These are phyloP conservation scores for Cucumis variabilis DNA, from an alignment of 331 rosid species.

Conservation along the genomic window DNA sequence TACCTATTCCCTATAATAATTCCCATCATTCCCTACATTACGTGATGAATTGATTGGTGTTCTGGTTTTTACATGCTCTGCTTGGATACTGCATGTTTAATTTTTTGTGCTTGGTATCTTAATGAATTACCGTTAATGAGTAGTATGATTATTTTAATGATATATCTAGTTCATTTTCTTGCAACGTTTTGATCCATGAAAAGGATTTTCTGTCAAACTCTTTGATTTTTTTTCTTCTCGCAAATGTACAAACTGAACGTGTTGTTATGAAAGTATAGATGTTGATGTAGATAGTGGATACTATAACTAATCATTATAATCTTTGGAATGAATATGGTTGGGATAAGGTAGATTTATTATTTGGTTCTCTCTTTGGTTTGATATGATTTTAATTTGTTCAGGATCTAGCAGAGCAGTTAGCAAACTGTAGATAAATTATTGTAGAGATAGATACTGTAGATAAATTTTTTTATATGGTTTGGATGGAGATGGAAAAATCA, in stretches of 20 bases:
- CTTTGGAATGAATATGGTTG: conserved; percentile 89
- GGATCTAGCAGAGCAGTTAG: conserved; percentile 6
- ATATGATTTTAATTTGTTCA: background rate
- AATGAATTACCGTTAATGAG: background rate
- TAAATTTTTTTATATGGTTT: too few relatives aligned
- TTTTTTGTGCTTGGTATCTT: conserved; percentile 12
- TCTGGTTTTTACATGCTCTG: background rate
- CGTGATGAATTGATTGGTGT: too few relatives aligned
- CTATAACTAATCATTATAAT: background rate
- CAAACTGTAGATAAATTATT: background rate
- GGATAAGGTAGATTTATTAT: conserved; percentile 73
- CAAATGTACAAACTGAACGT: background rate
- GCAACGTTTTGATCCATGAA: background rate
- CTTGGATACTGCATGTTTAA: background rate
- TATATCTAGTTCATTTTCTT: background rate
- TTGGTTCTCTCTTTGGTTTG: background rate
- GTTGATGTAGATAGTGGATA: background rate
- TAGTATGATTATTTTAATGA: background rate
- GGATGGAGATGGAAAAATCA: too few relatives aligned
- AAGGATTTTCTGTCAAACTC: background rate
- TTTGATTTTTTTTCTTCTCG: background rate
- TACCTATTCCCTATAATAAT: too few relatives aligned
- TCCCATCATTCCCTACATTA: too few relatives aligned
- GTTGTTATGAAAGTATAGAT: background rate
- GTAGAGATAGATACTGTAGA: too few relatives aligned